A percentile compares a stretch with the other conserved stretches of the same genome.
Evolutionary conservation across 306 rosid genomes (phyloP).

Genomic region (Vicia villosa): DNA sequence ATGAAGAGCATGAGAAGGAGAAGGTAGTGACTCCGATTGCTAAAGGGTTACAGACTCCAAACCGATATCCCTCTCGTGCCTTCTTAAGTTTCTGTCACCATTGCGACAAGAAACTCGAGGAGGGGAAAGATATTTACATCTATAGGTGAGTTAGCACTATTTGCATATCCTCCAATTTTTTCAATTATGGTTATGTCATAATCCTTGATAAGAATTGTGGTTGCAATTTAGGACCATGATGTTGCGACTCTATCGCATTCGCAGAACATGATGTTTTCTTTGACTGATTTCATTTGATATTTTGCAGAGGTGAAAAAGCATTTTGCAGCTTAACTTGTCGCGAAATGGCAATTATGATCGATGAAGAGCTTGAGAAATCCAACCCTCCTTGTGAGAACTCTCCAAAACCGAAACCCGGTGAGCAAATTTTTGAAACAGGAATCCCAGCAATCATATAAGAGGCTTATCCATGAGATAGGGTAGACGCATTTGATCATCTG

Average conservation of each 20-base stretch:
- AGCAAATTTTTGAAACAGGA: slow-evolving; percentile 52
- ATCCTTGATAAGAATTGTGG: not conserved
- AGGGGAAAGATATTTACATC: slow-evolving; percentile 82
- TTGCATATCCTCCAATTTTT: not conserved
- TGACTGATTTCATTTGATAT: slow-evolving; percentile 21
- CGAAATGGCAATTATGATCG: slow-evolving; percentile 65
- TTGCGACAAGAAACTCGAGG: slow-evolving; percentile 75
- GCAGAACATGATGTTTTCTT: not conserved
- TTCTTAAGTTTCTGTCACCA: slow-evolving; percentile 76
- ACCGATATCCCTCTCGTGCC: slow-evolving; percentile 50
- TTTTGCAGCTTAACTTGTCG: slow-evolving; percentile 89
- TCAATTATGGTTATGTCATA: not conserved
- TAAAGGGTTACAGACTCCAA: slow-evolving; percentile 26
- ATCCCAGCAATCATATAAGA: slow-evolving; percentile 48
- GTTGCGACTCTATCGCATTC: not conserved
- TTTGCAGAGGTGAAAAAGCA: slow-evolving; percentile 82
- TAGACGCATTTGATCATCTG: slow-evolving; percentile 71
- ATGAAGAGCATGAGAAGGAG: slow-evolving; percentile 43
- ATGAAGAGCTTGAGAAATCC: slow-evolving; percentile 66
- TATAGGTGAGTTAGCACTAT: slow-evolving; percentile 59
- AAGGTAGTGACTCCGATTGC: slow-evolving; percentile 27
- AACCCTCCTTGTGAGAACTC: slow-evolving; percentile 41
- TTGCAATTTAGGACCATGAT: not conserved
- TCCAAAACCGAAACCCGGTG: slow-evolving; percentile 42
- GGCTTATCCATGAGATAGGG: slow-evolving; percentile 37